Evolutionary conservation across 805 yeast species (phyloP), one percentile per base, ranked within the genome.

Genomic region (Yarrowia sp.): DNA sequence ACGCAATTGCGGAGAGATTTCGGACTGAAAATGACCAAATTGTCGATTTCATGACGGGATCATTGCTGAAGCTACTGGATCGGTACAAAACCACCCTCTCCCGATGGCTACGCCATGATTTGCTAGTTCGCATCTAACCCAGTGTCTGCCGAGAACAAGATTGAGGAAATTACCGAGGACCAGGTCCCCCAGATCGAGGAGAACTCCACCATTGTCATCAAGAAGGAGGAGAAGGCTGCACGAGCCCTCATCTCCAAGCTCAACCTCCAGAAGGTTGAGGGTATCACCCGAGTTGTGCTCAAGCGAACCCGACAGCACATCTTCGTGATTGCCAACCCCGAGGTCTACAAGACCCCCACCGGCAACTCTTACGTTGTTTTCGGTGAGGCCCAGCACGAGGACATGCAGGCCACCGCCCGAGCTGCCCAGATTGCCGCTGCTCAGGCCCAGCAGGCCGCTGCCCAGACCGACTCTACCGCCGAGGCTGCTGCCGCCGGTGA

Each of bases 321-420:
- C 77, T 85, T 88, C 79, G 96, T 95, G 76, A 90, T 93, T 81
- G 95, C 90, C 78, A 78, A 80, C 71, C 99, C 99, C 79, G 98
- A 92, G 73, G 98, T 95, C 67, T 93, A 83, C 96, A 90, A 84
- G 81, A 87, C 97, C 68, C 84, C 87, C 70, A 89, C 96, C 76
- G 82, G 85, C 68, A 97, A 98, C 77, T 88, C 96, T 72, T 95
- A 89, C 84, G 87, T 93, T 73, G 98, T 93, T 71, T 92, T 93
- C 74, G 99, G 99, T 81, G 98, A 92, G 82, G 96, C 97, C 77
- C 90, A 91, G 85, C 89, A 90, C 72, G 98, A 93, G 80, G 97
- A 93, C 83, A 81, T 92, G 80, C 87, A 90, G 80, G 83, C 89
- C 79, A 88, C 89, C 76, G 89, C 87, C 77, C 64, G 64, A 46